phyloP scores from a whole-genome alignment of 805 yeast species.

The Kazachstania kunashirensis region DNA sequence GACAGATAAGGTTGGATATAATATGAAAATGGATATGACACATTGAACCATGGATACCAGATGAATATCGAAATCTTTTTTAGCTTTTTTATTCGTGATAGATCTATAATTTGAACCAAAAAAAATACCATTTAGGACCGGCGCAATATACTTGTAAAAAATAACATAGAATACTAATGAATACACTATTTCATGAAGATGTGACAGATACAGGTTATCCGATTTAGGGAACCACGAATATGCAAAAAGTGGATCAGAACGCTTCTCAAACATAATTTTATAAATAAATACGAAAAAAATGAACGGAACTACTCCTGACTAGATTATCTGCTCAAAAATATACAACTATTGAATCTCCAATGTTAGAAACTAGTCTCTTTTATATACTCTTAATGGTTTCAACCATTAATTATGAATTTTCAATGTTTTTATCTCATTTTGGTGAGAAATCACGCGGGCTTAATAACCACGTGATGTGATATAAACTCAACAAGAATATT shows the following conservation, averaged over 20 bases:
- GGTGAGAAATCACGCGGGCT: too few relatives aligned
- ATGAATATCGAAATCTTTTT: conserved; percentile 80
- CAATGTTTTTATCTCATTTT: too few relatives aligned
- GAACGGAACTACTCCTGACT: too few relatives aligned
- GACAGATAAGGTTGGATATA: conserved; percentile 56
- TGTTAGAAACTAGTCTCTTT: too few relatives aligned
- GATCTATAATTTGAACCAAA: conserved; percentile 48
- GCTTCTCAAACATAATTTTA: background rate
- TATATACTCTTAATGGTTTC: too few relatives aligned
- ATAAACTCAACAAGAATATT: too few relatives aligned
- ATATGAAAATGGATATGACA: conserved; percentile 46
- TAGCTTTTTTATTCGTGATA: conserved; percentile 36
- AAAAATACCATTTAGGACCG: conserved; percentile 37
- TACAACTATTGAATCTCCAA: too few relatives aligned
- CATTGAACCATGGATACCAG: conserved; percentile 83
- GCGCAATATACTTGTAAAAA: conserved; percentile 42
- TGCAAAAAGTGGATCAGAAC: conserved; percentile 21
- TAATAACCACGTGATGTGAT: too few relatives aligned
- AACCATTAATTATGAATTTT: too few relatives aligned
- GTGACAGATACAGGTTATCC: conserved; percentile 35
- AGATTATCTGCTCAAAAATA: too few relatives aligned
- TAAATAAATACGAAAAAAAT: too few relatives aligned
- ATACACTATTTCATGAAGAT: conserved; percentile 64
- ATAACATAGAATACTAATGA: conserved; percentile 52
- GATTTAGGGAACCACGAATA: conserved; percentile 31